Base-by-base conservation (phyloP, 805 yeast genomes). In the Saccharomycopsis capsularis region DNA sequence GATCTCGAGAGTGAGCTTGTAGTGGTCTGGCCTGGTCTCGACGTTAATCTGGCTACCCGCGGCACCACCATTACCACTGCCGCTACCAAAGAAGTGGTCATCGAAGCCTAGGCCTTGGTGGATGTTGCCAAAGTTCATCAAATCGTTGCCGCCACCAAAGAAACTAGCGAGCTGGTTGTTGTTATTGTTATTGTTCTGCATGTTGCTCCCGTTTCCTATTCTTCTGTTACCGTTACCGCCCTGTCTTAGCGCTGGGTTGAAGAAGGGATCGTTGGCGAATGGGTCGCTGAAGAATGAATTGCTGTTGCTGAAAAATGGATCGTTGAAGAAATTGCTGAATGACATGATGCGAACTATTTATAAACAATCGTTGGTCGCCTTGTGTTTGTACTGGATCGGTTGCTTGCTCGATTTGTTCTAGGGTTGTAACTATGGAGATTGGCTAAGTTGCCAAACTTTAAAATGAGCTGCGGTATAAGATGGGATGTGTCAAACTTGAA, bases 191-290 rank as follows among this genome's bases (percentile, higher is more conserved):
- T 29, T 30, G 27, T 5, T 7, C 7, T 7, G 7, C 7, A 13
- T 13, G 13, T 13, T 3, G 36, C 25, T 7, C 6, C 23, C 2
- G 18, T 11, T 22, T 11, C 24, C 21, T 9, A 34, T 9, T 34
- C 38, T 34, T 9, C 18, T 34, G 19, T 34, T 9, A 9, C 18
- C 38, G 19, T 34, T 34, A 13, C 32, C 11, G 13, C 35, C 29
- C 32, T 42, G 35, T 25, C 35, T 27, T 24, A 24, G 18, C 36
- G 16, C 18, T 5, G 34, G 36, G 30, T 47, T 47, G 38, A 47
- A 47, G 42, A 42, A 47, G 2, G 50, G 50, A 30, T 47, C 50
- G 41, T 47, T 47, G 15, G 40, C 50, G 27, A 47, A 47, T n/a
- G 46, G 42, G 3, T 36, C 34, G n/a, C n/a, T n/a, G n/a, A n/a